These are phyloP conservation scores for Penicillium sp. DNA, from an alignment of 2,329 filamentous ascomycete genomes.

Conservation along the genomic window DNA sequence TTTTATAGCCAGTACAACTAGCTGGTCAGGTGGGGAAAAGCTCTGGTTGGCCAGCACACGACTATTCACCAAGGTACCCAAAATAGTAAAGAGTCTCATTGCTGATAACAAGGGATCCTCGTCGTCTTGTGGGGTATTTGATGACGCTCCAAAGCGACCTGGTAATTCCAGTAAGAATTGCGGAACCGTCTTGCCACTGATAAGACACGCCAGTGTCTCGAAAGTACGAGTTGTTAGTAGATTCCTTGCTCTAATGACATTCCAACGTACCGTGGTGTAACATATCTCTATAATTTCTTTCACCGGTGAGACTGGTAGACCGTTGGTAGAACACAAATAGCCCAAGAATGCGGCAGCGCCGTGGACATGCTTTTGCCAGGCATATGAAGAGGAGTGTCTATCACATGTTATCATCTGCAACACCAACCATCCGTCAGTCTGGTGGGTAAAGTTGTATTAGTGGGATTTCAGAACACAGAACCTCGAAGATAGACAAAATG, in stretches of 20 bases:
- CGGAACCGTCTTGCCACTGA: background rate
- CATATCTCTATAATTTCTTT: constrained; percentile 2
- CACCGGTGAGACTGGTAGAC: background rate
- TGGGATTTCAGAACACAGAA: background rate
- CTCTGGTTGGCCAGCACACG: background rate
- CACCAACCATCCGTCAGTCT: background rate
- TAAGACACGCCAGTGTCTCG: constrained; percentile 2
- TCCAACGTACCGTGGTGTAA: background rate
- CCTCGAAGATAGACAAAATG: constrained; percentile 6
- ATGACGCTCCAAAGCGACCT: background rate
- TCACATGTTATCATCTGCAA: constrained; percentile 4
- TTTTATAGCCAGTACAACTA: background rate
- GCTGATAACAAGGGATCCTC: background rate
- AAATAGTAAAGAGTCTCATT: background rate
- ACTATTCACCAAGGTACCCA: background rate
- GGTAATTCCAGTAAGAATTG: background rate
- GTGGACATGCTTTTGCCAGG: constrained; percentile 2
- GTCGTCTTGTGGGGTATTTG: background rate
- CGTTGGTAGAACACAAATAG: background rate
- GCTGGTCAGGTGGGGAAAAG: background rate
- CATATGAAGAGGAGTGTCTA: background rate
- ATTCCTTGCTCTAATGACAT: background rate
- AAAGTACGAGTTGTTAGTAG: background rate
- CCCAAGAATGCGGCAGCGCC: background rate
- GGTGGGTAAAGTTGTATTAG: background rate